Evolutionary conservation across 2,329 filamentous ascomycete species (phyloP).

Genomic region (Byssothecium circinans): DNA sequence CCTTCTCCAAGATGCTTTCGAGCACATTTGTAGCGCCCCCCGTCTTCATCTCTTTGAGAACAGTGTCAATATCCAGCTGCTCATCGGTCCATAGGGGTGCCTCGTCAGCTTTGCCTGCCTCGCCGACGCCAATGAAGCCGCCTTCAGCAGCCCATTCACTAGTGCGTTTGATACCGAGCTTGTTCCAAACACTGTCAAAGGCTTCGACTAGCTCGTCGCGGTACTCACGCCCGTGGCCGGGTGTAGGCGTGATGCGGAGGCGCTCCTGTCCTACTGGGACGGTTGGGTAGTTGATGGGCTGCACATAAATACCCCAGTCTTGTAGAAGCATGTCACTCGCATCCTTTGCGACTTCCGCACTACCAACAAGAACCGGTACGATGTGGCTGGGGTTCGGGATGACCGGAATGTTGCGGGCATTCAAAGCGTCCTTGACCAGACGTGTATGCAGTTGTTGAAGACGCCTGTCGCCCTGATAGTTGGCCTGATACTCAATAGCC

Average conservation of each 20-base stretch:
- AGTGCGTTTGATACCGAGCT: constrained; percentile 88
- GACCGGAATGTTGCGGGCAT: constrained; percentile 82
- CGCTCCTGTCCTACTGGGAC: constrained; percentile 98
- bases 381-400: constrained; percentile 98
- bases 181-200: constrained; percentile 83
- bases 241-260: constrained; percentile 92
- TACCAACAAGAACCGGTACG: constrained; percentile 88
- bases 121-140: constrained; percentile 92
- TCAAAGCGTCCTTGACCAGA: constrained; percentile 83
- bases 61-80: constrained; percentile 74
- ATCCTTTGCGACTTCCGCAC: constrained; percentile 87
- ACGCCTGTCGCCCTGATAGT: constrained; percentile 79
- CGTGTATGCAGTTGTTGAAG: constrained; percentile 96
- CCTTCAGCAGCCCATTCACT: constrained; percentile 89
- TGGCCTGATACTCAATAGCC: constrained; percentile 92
- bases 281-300: constrained; percentile 98
- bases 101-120: constrained; percentile 60
- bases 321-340: constrained; percentile 90
- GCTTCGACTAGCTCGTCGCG: constrained; percentile 83
- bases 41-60: constrained; percentile 56
- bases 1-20: constrained; percentile 52
- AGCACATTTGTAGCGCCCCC: constrained; percentile 50
- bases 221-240: constrained; percentile 82
- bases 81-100: constrained; percentile 87
- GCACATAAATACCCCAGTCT: constrained; percentile 93